Conservation (phyloP, 768 basidiomycete genomes). For the Hemileccinum impolitum region DNA sequence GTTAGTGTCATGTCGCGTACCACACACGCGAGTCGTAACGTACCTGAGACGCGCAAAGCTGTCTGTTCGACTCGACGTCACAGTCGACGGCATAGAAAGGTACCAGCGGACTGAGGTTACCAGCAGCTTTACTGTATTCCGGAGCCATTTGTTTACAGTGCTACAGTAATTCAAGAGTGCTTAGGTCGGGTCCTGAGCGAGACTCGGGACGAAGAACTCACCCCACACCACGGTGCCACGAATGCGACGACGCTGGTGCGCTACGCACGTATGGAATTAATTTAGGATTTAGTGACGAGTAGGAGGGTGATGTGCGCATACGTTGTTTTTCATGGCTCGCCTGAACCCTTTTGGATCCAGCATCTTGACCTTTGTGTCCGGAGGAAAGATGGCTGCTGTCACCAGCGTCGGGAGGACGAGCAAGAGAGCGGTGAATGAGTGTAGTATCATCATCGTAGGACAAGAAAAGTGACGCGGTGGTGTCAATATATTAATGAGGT, state of each 20-base stretch:
- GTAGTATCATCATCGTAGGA: constrained; percentile 25
- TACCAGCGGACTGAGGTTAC: constrained; percentile 73
- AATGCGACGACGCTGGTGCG: constrained; percentile 81
- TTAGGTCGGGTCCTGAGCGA: no score
- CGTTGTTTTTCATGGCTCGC: constrained; percentile 71
- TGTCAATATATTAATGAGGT: no score
- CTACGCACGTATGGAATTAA: constrained; percentile 34
- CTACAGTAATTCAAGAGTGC: no score
- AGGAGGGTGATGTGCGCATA: constrained; percentile 36
- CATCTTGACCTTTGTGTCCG: constrained; percentile 65
- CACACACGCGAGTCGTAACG: neutral
- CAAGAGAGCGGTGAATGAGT: constrained; percentile 12
- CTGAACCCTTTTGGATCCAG: constrained; percentile 68
- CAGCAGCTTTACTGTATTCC: constrained; percentile 79
- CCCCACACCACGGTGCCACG: constrained; percentile 94
- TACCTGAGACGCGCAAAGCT: constrained; percentile 76
- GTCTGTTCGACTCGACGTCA: constrained; percentile 77
- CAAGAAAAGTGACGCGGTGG: neutral
- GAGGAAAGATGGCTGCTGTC: constrained; percentile 45
- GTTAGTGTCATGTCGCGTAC: neutral
- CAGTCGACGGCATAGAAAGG: constrained; percentile 95
- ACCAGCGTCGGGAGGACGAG: constrained; percentile 35
- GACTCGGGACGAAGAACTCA: constrained; percentile 34
- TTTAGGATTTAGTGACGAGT: neutral
- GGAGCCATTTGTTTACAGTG: constrained; percentile 87